These are phyloP conservation scores for Decorospora gaudefroyi DNA, from an alignment of 2,329 filamentous ascomycete genomes.

Conservation along the genomic window DNA sequence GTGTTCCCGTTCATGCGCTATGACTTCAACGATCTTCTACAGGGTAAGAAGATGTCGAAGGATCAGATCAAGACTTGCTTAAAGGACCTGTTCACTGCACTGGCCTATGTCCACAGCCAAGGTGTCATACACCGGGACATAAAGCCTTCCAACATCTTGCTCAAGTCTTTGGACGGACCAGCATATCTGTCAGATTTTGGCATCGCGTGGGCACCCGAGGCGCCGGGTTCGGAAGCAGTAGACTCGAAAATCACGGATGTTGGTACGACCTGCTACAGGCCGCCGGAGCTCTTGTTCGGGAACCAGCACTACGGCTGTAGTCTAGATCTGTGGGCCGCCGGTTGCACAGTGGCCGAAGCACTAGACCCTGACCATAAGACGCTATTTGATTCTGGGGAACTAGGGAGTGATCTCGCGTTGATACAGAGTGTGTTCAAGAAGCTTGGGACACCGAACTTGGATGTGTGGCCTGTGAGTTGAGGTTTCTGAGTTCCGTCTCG, in stretches of 20 bases:
- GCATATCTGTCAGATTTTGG: conserved; percentile 90
- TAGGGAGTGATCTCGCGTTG: conserved; percentile 88
- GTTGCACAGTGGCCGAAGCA: conserved; percentile 81
- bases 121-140: conserved; percentile 91
- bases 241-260: conserved; percentile 84
- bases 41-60: conserved; percentile 48
- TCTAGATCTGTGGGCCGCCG: conserved; percentile 88
- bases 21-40: conserved; percentile 71
- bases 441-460: conserved; percentile 79
- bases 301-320: conserved; percentile 70
- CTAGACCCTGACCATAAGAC: conserved; percentile 60
- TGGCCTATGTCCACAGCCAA: conserved; percentile 70
- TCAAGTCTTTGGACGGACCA: conserved; percentile 68
- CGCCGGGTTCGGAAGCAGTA: conserved; percentile 63
- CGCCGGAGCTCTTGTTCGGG: conserved; percentile 89
- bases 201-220: conserved; percentile 76
- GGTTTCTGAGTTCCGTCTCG: neutral
- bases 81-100: conserved; percentile 70
- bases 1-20: conserved; percentile 83
- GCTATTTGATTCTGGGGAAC: conserved; percentile 84
- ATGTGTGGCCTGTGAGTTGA: conserved; percentile 74
- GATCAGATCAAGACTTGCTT: conserved; percentile 57
- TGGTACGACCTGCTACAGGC: conserved; percentile 87
- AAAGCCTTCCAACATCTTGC: conserved; percentile 87
- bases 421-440: conserved; percentile 93